Evolutionary conservation across 768 basidiomycete species (phyloP), one percentile per base, ranked within the genome.

Genomic region (Naganishia friedmannii): DNA sequence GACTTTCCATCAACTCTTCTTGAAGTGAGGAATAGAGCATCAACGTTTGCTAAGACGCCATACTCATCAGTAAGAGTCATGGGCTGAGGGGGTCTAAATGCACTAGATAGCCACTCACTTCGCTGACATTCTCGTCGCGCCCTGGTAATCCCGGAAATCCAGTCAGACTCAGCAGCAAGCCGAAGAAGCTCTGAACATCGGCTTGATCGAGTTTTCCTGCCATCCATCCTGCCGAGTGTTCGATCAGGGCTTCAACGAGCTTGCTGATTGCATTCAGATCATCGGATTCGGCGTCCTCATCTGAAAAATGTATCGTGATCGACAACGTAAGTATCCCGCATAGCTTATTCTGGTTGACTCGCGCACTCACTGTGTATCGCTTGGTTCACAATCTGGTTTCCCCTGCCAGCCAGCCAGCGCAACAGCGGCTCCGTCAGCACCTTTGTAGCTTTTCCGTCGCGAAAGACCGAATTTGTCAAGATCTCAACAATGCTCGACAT

Each of bases 11-110:
- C 23, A 63, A 73, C 15, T 76, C 74, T 77, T 97, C 93, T 79
- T 95, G 93, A 69, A 95, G 86, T 48, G 91, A 83, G 73, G 92
- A 94, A 90, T 94, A 95, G 75, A 94, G 94, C 0, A 87, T 87
- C 2, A 95, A 85, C 2, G 90, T 90, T 55, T 79, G 70, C 78
- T 82, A 65, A 68, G 15, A 10, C 1, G n/a, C 3, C 15, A 13
- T 28, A 7, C 26, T 2, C 19, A 37, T 26, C n/a, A 45, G 39
- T 17, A 55, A 2, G 15, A 2, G 7, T 58, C 19, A 9, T 21
- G 12, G 32, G 19, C 21, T 1, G 9, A 17, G 19, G 29, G n/a
- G n/a, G n/a, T 10, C 23, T n/a, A 23, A 28, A 13, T 37, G 34
- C 45, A 46, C 45, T 3, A 17, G 17, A 21, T 21, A 17, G 15